Conservation (phyloP, 1,284 basidiomycete species). For the Rhodotorula sp. region DNA sequence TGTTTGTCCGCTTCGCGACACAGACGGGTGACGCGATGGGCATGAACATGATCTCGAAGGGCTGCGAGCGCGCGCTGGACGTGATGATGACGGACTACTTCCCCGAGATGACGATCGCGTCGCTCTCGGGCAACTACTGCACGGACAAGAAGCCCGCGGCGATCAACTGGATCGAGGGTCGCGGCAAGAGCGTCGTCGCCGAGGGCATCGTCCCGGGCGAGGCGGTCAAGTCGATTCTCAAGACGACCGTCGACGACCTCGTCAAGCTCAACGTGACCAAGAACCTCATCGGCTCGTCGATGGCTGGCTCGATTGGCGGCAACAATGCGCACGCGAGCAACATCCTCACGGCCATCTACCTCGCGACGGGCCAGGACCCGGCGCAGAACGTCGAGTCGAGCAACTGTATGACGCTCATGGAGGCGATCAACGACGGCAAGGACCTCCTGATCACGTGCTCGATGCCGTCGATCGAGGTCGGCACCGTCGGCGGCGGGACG, state of each 20-base stretch:
- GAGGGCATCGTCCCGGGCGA: constrained; percentile 91
- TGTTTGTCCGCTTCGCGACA: constrained; percentile 95
- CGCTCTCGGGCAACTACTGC: constrained; percentile 97
- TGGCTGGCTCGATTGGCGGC: constrained; percentile 95
- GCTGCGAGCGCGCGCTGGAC: constrained; percentile 90
- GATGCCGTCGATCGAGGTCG: constrained; percentile 96
- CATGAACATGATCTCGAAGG: constrained; percentile 90
- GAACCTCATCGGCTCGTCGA: constrained; percentile 94
- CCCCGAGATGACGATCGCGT: constrained; percentile 91
- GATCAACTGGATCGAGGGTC: constrained; percentile 99
- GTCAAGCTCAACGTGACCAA: constrained; percentile 96
- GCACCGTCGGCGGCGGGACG: constrained; percentile 95
- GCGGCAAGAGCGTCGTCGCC: constrained; percentile 96
- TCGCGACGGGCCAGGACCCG: constrained; percentile 97
- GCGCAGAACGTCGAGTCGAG: constrained; percentile 99
- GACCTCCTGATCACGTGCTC: constrained; percentile 89
- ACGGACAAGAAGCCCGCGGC: constrained; percentile 99
- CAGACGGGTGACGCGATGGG: constrained; percentile 99
- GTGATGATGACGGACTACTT: constrained; percentile 71
- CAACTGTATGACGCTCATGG: constrained; percentile 98
- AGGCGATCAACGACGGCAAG: constrained; percentile 87
- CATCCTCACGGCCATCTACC: constrained; percentile 91
- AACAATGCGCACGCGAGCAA: constrained; percentile 99
- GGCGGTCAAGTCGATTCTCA: constrained; percentile 85
- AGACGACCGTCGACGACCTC: constrained; percentile 89